phyloP scores from a whole-genome alignment of 139 green algal genomes.

The Chlamydomonas eustigma region DNA sequence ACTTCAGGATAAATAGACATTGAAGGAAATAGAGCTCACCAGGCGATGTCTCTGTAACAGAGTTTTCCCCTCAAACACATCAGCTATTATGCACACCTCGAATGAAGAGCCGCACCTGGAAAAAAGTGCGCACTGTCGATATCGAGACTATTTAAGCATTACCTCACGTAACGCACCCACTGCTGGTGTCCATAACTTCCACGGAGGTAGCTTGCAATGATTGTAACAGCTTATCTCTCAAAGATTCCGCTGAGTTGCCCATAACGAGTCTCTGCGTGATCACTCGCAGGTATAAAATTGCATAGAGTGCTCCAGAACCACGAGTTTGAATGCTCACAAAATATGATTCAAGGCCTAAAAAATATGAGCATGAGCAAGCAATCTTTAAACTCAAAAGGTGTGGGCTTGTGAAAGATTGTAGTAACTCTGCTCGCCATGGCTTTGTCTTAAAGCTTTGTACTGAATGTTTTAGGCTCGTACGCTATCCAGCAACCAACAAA shows the following conservation, averaged over 20 bases:
- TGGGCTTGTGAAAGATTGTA: too few species aligned
- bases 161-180: background rate
- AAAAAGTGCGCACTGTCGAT: background rate
- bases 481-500: too few species aligned
- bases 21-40: conserved; percentile 26
- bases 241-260: background rate
- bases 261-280: too few species aligned
- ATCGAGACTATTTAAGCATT: background rate
- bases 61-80: conserved; percentile 65
- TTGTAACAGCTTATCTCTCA: background rate
- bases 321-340: too few species aligned
- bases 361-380: too few species aligned
- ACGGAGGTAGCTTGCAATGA: background rate
- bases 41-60: conserved; percentile 64
- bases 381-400: too few species aligned
- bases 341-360: too few species aligned
- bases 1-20: background rate
- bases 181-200: background rate
- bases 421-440: too few species aligned
- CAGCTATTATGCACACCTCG: conserved; percentile 63
- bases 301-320: too few species aligned
- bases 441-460: too few species aligned
- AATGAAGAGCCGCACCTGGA: conserved; percentile 65
- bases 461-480: too few species aligned
- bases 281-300: too few species aligned